A percentile compares a stretch with the other conserved stretches of the same genome.
These are phyloP conservation scores for Alternaria novae-zelandiae DNA, from an alignment of 2,329 filamentous ascomycete species.

Conservation along the genomic window DNA sequence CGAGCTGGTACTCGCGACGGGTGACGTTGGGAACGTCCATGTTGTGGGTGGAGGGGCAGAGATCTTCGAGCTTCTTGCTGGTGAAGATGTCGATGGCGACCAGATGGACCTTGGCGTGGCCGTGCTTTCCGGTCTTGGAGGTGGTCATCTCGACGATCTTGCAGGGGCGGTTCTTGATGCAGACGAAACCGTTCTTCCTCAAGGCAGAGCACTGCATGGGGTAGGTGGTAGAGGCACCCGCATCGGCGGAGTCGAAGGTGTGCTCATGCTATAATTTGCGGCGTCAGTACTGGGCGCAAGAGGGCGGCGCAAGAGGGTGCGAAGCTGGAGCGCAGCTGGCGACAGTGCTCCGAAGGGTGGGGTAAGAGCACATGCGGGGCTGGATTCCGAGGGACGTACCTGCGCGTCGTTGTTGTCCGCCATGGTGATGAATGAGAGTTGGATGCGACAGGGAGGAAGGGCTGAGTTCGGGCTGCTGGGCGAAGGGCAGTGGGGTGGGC, in stretches of 20 bases:
- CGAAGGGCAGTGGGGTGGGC: conserved; percentile 37
- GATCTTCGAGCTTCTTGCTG: conserved; percentile 98
- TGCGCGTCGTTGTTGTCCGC: conserved; percentile 67
- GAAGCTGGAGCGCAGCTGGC: conserved; percentile 40
- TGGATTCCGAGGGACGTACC: conserved; percentile 55
- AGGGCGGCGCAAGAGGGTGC: conserved; percentile 2
- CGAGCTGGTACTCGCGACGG: conserved; percentile 91
- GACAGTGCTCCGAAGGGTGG: conserved; percentile 46
- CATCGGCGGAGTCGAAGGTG: conserved; percentile 92
- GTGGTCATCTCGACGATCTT: conserved; percentile 99
- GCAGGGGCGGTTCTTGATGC: conserved; percentile 98
- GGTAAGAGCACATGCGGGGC: conserved; percentile 41
- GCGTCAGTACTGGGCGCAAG: conserved; percentile 23
- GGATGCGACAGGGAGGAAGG: conserved; percentile 43
- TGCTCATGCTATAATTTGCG: conserved; percentile 58
- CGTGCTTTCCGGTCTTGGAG: conserved; percentile 99
- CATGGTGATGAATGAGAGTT: conserved; percentile 62
- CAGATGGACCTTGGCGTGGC: conserved; percentile 99
- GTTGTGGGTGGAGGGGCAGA: conserved; percentile 95
- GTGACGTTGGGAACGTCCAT: conserved; percentile 96
- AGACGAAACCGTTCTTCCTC: conserved; percentile 98
- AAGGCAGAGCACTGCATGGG: conserved; percentile 99
- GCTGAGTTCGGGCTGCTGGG: conserved; percentile 33
- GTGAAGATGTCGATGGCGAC: conserved; percentile 99
- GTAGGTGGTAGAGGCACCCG: conserved; percentile 91